Evolutionary conservation across 139 green algal species (phyloP), one percentile per base, ranked within the genome.

Genomic region (Zygnema cylindricum): DNA sequence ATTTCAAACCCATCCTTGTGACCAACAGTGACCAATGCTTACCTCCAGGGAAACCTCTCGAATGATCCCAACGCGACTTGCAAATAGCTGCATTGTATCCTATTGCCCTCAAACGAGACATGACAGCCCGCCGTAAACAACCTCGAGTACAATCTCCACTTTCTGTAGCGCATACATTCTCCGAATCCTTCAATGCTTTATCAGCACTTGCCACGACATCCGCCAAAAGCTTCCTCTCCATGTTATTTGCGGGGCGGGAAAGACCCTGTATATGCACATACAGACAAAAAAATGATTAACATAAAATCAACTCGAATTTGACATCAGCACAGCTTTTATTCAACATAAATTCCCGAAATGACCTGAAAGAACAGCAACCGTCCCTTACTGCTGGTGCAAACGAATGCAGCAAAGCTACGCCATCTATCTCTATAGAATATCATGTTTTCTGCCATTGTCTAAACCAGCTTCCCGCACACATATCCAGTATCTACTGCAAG

Each of bases 51-150:
- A 88, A 88, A 1, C 82, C 82, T 49, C 57, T 36, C 21, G 82
- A 84, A 43, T 88, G 82, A 32, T 88, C 82, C 82, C 82, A 88
- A 21, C 57, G 49, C 22, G 55, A 69, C 55, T 88, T 79, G 82
- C 82, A 88, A 1, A 88, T 84, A 22, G 82, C 82, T 21, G 82
- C 82, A 81, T 88, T 81, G 35, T 88, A 41, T 32, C 82, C 82
- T 41, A 33, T 2, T 7, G 23, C 25, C 82, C 82, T 43, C 54
- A 88, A 55, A 22, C 57, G 55, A 30, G 22, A 32, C 55, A 88
- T 81, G 23, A 88, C 82, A 55, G 82, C 82, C 11, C 82, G 36
- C 2, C 81, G 32, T 7, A 86, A 23, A 43, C 81, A 84, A 2
- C 22, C 33, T 2, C 77, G 21, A 21, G 77, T n/a, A 33, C 77